Evolutionary conservation across 345 rosid genomes (phyloP).

Genomic region (Hibiscus syriacus): DNA sequence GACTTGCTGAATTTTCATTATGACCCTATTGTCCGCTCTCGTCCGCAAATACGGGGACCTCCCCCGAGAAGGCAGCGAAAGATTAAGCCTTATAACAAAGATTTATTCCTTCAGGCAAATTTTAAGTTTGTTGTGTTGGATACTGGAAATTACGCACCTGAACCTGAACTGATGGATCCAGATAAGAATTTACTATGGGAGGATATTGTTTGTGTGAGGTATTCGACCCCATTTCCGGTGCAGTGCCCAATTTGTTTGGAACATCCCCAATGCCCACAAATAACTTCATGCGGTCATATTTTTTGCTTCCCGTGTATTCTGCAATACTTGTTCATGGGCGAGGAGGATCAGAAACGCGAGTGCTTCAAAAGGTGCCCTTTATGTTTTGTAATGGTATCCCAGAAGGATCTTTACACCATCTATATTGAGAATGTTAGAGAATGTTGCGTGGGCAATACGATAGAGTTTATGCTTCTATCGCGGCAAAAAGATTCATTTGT

Average conservation of each 20-base stretch:
- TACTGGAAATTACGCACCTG: constrained; percentile 52
- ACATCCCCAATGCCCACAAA: constrained; percentile 81
- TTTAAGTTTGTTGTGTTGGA: constrained; percentile 87
- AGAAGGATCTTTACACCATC: constrained; percentile 70
- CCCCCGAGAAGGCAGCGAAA: constrained; percentile 55
- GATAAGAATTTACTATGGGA: constrained; percentile 91
- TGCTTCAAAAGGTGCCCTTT: constrained; percentile 77
- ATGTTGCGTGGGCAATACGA: constrained; percentile 49
- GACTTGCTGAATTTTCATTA: constrained; percentile 91
- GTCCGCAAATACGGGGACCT: constrained; percentile 42
- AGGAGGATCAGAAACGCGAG: constrained; percentile 56
- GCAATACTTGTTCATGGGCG: constrained; percentile 63
- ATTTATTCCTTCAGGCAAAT: constrained; percentile 90
- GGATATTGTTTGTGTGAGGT: constrained; percentile 74
- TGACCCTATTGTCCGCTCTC: constrained; percentile 58
- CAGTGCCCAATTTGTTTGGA: constrained; percentile 97
- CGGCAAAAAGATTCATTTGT: constrained; percentile 63
- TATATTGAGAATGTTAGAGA: constrained; percentile 65
- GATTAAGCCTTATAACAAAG: constrained; percentile 78
- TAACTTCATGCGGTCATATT: constrained; percentile 89
- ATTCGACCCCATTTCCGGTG: constrained; percentile 68
- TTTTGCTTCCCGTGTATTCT: constrained; percentile 93
- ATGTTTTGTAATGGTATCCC: constrained; percentile 85
- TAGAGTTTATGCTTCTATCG: constrained; percentile 74
- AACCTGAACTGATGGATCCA: constrained; percentile 83